Evolutionary conservation across 2,329 filamentous ascomycete species (phyloP).

Genomic region (Fusarium temperatum): DNA sequence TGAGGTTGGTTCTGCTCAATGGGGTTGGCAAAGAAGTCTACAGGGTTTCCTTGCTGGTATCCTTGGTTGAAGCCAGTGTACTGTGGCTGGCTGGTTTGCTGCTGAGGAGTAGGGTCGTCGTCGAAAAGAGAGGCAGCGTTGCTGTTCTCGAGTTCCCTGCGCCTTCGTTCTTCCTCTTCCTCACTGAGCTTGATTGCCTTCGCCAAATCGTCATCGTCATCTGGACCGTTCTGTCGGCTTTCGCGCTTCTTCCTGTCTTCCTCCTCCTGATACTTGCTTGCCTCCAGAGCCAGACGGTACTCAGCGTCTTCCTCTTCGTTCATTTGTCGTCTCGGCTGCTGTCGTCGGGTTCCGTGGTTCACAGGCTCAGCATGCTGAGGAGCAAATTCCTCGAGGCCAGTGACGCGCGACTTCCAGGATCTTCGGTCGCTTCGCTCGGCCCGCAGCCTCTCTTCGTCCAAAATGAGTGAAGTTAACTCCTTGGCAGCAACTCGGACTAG

Average conservation of each 20-base stretch:
- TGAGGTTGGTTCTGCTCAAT: slow-evolving; percentile 81
- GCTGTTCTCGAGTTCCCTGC: slow-evolving; percentile 84
- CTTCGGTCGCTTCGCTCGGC: slow-evolving; percentile 91
- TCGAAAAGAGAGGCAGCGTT: slow-evolving; percentile 92
- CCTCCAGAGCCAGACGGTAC: slow-evolving; percentile 89
- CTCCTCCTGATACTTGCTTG: slow-evolving; percentile 94
- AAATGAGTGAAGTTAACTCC: slow-evolving; percentile 88
- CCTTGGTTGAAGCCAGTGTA: slow-evolving; percentile 94
- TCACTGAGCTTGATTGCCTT: slow-evolving; percentile 96
- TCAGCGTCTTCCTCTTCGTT: slow-evolving; percentile 88
- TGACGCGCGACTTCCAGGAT: slow-evolving; percentile 96
- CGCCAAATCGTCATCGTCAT: slow-evolving; percentile 86
- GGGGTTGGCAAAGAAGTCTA: slow-evolving; percentile 97
- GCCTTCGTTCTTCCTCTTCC: slow-evolving; percentile 90
- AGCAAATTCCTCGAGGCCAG: slow-evolving; percentile 85
- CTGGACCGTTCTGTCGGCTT: slow-evolving; percentile 61
- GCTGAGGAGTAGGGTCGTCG: slow-evolving; percentile 68
- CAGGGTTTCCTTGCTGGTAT: slow-evolving; percentile 94
- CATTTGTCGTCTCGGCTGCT: slow-evolving; percentile 59
- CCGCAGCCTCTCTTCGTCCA: slow-evolving; percentile 92
- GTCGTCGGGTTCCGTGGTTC: slow-evolving; percentile 45
- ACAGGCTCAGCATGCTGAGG: slow-evolving; percentile 53
- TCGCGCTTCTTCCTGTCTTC: slow-evolving; percentile 83
- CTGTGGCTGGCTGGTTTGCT: slow-evolving; percentile 70
- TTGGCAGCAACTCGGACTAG: slow-evolving; percentile 94